Evolutionary conservation across 139 green algal species (phyloP).

Genomic region (Tetraselmis chui): DNA sequence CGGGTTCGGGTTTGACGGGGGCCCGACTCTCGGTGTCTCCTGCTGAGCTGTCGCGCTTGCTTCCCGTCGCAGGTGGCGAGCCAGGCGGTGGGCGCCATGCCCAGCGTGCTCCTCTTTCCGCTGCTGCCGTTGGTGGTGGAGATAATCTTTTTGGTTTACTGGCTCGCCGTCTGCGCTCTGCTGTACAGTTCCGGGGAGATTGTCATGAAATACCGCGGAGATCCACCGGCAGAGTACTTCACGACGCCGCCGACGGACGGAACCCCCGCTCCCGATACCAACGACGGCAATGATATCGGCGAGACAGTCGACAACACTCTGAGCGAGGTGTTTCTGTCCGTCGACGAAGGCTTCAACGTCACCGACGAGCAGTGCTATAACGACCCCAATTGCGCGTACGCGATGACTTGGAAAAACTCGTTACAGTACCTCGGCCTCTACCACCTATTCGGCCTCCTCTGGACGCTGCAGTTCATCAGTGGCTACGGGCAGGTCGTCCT

Average conservation of each 20-base stretch:
- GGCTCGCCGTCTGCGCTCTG: conserved; percentile 22
- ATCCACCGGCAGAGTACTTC: no score
- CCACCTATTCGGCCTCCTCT: conserved; percentile 24
- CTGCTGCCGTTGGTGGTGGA: conserved; percentile 20
- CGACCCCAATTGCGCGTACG: conserved; percentile 13
- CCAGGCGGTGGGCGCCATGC: conserved; percentile 19
- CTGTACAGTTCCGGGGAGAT: conserved; percentile 15
- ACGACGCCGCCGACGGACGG: no score
- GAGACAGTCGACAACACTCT: no score
- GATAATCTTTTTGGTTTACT: conserved; percentile 28
- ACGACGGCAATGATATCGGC: no score
- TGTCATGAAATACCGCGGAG: no score
- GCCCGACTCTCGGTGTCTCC: no score
- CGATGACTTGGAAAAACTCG: conserved; percentile 9
- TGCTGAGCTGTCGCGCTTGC: not conserved
- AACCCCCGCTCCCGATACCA: no score
- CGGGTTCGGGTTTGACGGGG: no score
- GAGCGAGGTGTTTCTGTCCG: no score
- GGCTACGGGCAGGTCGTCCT: conserved; percentile 9
- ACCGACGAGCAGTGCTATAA: not conserved
- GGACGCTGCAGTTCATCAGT: conserved; percentile 36
- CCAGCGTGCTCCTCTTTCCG: conserved; percentile 31
- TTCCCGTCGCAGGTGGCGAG: not conserved
- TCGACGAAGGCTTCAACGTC: no score
- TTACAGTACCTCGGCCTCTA: conserved; percentile 8